Conservation (phyloP, 78 protist genomes). For the Reticulomyxa filosa region DNA sequence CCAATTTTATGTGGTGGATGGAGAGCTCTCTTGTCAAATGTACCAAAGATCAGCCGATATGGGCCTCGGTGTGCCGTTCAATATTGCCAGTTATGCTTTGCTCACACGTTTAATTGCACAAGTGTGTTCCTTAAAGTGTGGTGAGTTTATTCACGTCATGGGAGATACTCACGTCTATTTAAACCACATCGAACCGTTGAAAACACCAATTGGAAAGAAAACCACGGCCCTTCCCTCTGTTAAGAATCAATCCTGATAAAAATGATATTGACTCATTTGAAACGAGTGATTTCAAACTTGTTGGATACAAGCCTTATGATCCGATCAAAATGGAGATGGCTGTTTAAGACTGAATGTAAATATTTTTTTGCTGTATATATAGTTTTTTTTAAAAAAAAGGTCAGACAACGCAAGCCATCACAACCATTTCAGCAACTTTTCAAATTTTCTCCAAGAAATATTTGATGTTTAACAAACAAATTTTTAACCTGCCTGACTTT, state of each 20-base stretch:
- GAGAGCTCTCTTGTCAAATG: slow-evolving; percentile 35
- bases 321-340: slow-evolving; percentile 9
- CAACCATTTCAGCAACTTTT: no score
- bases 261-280: not conserved
- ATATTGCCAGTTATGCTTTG: slow-evolving; percentile 69
- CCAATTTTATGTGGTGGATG: slow-evolving; percentile 44
- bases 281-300: not conserved
- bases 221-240: slow-evolving; percentile 17
- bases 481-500: no score
- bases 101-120: slow-evolving; percentile 46
- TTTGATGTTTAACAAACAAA: no score
- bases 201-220: slow-evolving; percentile 34
- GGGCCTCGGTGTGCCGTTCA: slow-evolving; percentile 82
- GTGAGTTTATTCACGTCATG: slow-evolving; percentile 51
- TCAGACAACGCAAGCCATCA: no score
- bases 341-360: no score
- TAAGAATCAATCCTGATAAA: not conserved
- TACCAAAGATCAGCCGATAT: slow-evolving; percentile 32
- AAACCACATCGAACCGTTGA: slow-evolving; percentile 59
- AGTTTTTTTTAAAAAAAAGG: no score
- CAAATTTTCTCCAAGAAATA: no score
- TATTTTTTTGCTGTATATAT: no score
- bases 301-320: slow-evolving; percentile 4
- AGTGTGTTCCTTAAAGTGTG: slow-evolving; percentile 40
- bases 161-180: slow-evolving; percentile 71